Base-by-base conservation (phyloP, 495 filamentous ascomycete genomes). In the Copromyces sp. region DNA sequence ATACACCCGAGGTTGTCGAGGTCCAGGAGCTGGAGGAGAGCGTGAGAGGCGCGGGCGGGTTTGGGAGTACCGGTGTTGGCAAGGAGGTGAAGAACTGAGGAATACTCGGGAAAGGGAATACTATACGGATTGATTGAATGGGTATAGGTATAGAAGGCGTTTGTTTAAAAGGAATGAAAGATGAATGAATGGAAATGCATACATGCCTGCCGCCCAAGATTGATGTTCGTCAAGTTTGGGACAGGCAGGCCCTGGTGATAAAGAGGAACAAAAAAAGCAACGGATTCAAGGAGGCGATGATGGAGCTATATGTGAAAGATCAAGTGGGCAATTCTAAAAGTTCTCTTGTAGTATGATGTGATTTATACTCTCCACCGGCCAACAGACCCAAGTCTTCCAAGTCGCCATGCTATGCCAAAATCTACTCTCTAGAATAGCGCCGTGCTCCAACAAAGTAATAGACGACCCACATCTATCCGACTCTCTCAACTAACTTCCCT, bases 11-110 rank as follows among this genome's bases (percentile, higher is more conserved):
- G 45, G 92, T 98, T 29, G 77, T 90, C 69, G 94, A 95, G 76
- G 95, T 98, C 9, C 86, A 92, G 81, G 88, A 94, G 83, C 82
- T 99, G 73, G 93, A 95, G 78, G 93, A 93, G 87, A 97, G 93
- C 77, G 91, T 95, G 29, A 84, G 95, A 69, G 95, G 95, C 32
- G 93, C 89, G 0, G 95, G 94, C 20, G 95, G 95, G 9, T 99
- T 99, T 77, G 95, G 95, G 40, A 97, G 94, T 77, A 99, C 95
- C 16, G 95, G 95, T 14, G 77, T 65, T 59, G 20, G 20, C n/a
- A n/a, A n/a, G n/a, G 53, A 65, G 14, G 53, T 65, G 1, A 35
- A 71, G 79, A 84, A 74, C 82, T 87, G 78, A 81, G 12, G 16
- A 20, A 44, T 5, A 9, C 24, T 44, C 65, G 65, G 37, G 73